Base-by-base conservation (phyloP, 768 basidiomycete genomes). In the Cubamyces lactineus region DNA sequence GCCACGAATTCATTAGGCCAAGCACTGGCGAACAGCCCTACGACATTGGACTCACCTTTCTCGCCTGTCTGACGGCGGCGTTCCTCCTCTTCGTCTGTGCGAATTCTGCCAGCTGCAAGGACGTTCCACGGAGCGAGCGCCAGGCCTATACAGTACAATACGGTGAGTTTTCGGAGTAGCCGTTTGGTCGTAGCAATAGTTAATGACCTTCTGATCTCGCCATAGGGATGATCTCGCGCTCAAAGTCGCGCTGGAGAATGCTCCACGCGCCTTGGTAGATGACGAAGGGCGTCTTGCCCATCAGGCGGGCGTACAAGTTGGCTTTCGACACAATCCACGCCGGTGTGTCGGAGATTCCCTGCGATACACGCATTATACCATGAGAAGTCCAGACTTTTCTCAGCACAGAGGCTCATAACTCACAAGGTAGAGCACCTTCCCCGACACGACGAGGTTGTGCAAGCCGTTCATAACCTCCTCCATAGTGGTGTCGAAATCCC, bases 401-500 rank as follows among this genome's bases (percentile, higher is more conserved):
- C 17, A 17, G 3, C 3, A 34, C 34, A 6, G 1, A 23, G 8
- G 21, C 9, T n/a, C n/a, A 34, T 23, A 9, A 47, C 68, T 7
- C 38, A 73, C 71, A 7, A 74, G 66, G 30, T 74, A 72, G 19
- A 74, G 66, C 3, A 85, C 82, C 64, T 86, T 84, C 17, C 84
- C 80, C 34, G 75, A 67, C 8, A 69, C 71, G 39, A 87, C 81
- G 38, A 87, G 76, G 19, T 76, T 72, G 63, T 87, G 82, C 7
- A 87, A 73, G 8, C 75, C 70, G 42, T 78, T 77, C 84, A 87
- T 84, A 43, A 86, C 72, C 70, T 88, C 85, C 67, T 82, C 80
- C 49, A 87, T 75, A 16, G 75, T 74, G 11, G 82, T 83, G 15
- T 76, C 70, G 62, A 74, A 84, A 66, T 86, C 84, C 84, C 83